phyloP scores from a whole-genome alignment of 2,329 filamentous ascomycete species.

The Neopestalotiopsis sp. region DNA sequence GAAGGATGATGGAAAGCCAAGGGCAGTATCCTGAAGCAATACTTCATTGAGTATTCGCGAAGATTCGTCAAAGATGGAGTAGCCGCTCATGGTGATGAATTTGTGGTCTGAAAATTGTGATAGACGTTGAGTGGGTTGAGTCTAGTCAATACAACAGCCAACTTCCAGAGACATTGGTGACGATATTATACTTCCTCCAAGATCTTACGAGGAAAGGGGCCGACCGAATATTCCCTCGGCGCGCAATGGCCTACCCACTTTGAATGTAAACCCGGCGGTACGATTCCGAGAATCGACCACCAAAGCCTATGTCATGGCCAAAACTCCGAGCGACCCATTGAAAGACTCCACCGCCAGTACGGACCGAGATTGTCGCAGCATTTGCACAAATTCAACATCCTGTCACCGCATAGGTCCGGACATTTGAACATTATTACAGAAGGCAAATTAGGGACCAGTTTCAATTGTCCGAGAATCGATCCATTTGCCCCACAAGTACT shows the following conservation, averaged over 20 bases:
- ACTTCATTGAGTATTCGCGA: conserved; percentile 1
- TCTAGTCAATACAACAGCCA: neutral
- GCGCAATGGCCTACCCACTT: neutral
- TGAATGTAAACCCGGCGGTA: no score
- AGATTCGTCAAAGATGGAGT: neutral
- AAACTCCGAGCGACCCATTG: neutral
- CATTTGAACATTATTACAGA: no score
- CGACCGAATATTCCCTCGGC: neutral
- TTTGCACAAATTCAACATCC: no score
- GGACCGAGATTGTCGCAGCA: neutral
- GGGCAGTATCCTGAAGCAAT: neutral
- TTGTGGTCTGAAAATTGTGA: neutral
- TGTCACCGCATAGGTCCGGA: no score
- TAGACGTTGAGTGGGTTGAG: neutral
- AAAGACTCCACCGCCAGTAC: neutral
- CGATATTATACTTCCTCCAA: neutral
- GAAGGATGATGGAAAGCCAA: conserved; percentile 31
- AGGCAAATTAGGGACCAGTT: no score
- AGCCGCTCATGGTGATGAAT: neutral
- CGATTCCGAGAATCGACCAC: neutral
- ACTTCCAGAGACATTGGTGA: neutral
- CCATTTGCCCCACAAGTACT: no score
- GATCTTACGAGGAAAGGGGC: neutral
- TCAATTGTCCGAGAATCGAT: neutral
- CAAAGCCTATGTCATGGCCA: neutral